phyloP scores from a whole-genome alignment of 352 stramenopile species.

The Blastocystis sp. region DNA sequence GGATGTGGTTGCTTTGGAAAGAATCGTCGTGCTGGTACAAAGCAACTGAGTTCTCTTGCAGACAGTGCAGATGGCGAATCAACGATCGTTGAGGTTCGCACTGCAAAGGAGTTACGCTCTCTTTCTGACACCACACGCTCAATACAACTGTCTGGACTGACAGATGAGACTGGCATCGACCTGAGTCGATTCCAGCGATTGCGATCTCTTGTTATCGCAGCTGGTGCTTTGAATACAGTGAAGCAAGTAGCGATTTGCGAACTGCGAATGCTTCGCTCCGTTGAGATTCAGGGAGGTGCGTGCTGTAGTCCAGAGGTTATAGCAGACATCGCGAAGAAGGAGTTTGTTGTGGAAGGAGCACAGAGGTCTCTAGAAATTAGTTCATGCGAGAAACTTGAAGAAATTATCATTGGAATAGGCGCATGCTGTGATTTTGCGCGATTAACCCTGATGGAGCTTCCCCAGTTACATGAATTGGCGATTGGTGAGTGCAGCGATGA shows the following conservation, averaged over 20 bases:
- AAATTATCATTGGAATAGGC: background rate
- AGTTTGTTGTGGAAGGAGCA: background rate
- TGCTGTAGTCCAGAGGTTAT: background rate
- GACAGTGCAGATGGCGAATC: background rate
- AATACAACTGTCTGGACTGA: background rate
- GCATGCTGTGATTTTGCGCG: conserved; percentile 20
- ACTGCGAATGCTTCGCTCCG: background rate
- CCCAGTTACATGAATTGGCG: background rate
- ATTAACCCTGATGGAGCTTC: background rate
- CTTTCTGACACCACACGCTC: background rate
- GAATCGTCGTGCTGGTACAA: background rate
- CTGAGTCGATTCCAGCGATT: conserved; percentile 11
- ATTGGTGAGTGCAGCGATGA: background rate
- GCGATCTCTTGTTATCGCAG: background rate
- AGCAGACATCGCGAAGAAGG: background rate
- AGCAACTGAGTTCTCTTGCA: background rate
- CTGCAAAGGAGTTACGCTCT: background rate
- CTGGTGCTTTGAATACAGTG: background rate
- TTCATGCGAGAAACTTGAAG: background rate
- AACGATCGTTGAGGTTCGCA: background rate
- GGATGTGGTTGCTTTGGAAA: conserved; percentile 1
- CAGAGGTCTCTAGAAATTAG: background rate
- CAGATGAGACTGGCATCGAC: background rate
- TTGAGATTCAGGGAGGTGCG: background rate
- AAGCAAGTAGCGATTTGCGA: background rate